A percentile compares a stretch with the other conserved stretches of the same genome.
phyloP scores from a whole-genome alignment of 768 basidiomycete genomes.

The Leccinum olivaceopallidum region DNA sequence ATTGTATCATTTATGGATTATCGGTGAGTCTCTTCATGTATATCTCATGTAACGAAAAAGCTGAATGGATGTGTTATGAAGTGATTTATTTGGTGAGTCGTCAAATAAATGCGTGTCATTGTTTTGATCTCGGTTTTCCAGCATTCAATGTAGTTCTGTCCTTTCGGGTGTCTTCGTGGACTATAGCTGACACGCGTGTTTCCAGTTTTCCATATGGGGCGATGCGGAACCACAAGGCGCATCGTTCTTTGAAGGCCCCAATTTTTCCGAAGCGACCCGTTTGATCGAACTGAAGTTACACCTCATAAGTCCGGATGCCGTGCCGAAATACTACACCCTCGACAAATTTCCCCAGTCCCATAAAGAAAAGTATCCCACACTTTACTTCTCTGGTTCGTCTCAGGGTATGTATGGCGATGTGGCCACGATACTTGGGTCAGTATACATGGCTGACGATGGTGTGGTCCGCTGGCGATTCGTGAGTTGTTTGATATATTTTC shows the following conservation, averaged over 20 bases:
- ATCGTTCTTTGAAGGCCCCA: constrained; percentile 50
- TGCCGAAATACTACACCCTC: constrained; percentile 21
- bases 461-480: constrained; percentile 61
- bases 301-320: constrained; percentile 37
- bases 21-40: constrained; percentile 40
- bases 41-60: constrained; percentile 34
- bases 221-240: constrained; percentile 21
- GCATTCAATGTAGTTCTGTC: constrained; percentile 50
- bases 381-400: constrained; percentile 50
- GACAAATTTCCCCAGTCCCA: constrained; percentile 25
- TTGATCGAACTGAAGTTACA: constrained; percentile 58
- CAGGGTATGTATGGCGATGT: constrained; percentile 43
- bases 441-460: constrained; percentile 47
- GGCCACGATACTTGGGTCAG: constrained; percentile 49
- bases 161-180: not conserved
- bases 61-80: constrained; percentile 8
- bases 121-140: constrained; percentile 18
- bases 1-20: constrained; percentile 82
- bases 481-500: constrained; percentile 29
- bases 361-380: constrained; percentile 38
- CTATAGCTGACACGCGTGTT: constrained; percentile 4
- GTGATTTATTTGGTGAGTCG: constrained; percentile 28
- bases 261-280: constrained; percentile 65
- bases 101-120: not conserved
- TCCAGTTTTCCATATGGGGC: constrained; percentile 23